Evolutionary conservation across 352 stramenopile genomes (phyloP), one percentile per base, ranked within the genome.

Genomic region (Hyaloperonospora arabidopsidis): DNA sequence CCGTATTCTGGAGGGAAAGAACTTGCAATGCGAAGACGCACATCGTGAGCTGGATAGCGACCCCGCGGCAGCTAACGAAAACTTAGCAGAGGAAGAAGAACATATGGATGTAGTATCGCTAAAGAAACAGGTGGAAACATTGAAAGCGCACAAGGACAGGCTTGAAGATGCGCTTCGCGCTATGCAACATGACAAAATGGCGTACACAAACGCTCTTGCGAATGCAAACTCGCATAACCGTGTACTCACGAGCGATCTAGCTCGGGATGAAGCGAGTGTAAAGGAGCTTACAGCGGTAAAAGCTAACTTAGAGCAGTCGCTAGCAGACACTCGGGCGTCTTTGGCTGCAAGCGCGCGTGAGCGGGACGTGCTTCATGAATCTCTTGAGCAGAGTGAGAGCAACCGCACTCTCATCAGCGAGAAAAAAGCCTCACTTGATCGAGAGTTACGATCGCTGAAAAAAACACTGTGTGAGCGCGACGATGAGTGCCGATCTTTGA

Each of bases 181-280:
- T 1, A 85, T 74, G 32, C 79, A 89, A 19, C 89, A 93, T 63
- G 83, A 93, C 54, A 93, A 90, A 40, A 73, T 89, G 0, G 86
- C 79, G 49, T 93, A 87, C 54, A 88, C 83, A 28, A 89, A 90
- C 41, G 76, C 79, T 0, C 47, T 93, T 5, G 75, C 76, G 12
- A 88, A 90, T 22, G 77, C 79, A 0, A 85, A 88, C 44, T 87
- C 82, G 15, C 82, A 93, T 44, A 88, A 87, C 46, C 74, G 76
- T 19, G 75, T 83, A 14, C 66, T 90, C 0, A 69, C 66, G 0
- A 83, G 62, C 19, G 78, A 93, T 35, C 51, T 90, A 14, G 63
- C 67, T 21, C 78, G 68, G 5, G 70, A 68, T 3, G 75, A 89
- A 49, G 61, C 77, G 1, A 85, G 86, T 32, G 21, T 76, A 35